These are phyloP conservation scores for Zea mays DNA, from an alignment of 176 grass and related monocot genomes.

Conservation along the genomic window DNA sequence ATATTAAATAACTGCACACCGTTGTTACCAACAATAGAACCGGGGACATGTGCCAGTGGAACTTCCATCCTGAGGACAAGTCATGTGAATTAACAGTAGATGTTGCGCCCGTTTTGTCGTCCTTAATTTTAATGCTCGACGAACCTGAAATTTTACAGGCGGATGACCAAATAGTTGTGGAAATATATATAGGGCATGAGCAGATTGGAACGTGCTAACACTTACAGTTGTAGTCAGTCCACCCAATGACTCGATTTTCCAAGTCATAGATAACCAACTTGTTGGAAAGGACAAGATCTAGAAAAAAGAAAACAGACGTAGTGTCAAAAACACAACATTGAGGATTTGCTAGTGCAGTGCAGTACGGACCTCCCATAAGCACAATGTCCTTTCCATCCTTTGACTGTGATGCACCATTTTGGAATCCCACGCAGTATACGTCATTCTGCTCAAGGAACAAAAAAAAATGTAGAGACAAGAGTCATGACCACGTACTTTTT, in stretches of 20 bases:
- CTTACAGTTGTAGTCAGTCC: slow-evolving; percentile 97
- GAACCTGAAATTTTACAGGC: slow-evolving; percentile 61
- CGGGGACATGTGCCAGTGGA: slow-evolving; percentile 32
- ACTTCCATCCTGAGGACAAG: slow-evolving; percentile 59
- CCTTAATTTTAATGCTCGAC: slow-evolving; percentile 86
- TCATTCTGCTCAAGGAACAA: slow-evolving; percentile 48
- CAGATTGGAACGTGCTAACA: background rate
- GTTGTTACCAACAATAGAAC: too few species aligned
- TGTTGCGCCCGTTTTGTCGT: slow-evolving; percentile 52
- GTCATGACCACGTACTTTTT: slow-evolving; percentile 2
- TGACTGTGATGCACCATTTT: slow-evolving; percentile 89
- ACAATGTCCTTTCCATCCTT: slow-evolving; percentile 89
- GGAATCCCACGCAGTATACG: slow-evolving; percentile 81
- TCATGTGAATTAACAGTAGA: slow-evolving; percentile 56
- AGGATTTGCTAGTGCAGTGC: background rate
- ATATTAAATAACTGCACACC: too few species aligned
- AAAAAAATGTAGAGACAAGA: background rate
- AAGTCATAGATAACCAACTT: slow-evolving; percentile 97
- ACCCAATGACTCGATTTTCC: slow-evolving; percentile 89
- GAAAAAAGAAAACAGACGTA: slow-evolving; percentile 47
- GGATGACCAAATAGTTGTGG: background rate
- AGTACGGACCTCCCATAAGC: slow-evolving; percentile 86
- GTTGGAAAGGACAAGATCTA: slow-evolving; percentile 96
- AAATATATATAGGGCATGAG: slow-evolving; percentile 6
- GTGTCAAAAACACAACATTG: slow-evolving; percentile 6